Evolutionary conservation across 1,284 basidiomycete genomes (phyloP), one percentile per base, ranked within the genome.

Genomic region (Ganoderma multipileum): DNA sequence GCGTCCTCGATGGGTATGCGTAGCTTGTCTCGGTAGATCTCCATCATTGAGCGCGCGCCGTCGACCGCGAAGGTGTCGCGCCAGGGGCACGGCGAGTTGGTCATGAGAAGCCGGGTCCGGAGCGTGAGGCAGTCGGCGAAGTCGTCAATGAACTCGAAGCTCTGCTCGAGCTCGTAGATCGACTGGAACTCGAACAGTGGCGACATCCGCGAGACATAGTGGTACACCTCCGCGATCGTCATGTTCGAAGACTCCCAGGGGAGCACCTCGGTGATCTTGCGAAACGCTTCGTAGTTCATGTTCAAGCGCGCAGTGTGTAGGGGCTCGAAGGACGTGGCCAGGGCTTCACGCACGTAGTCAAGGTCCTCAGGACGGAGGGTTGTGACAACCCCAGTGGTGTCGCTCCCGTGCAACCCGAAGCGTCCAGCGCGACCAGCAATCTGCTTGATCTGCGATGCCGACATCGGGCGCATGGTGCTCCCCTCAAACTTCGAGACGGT

Each of bases 401-500:
- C 82, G 65, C 80, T 76, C 16, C 80, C 83, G 67, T 91, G 89
- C 66, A 94, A 81, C 1, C 96, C 96, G 79, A 90, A 99, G 1
- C 98, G 91, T 3, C 97, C 97, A 0, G 98, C 98, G 58, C 98
- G 89, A 5, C 97, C 97, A 0, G 95, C 97, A 63, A 99, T 99
- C 80, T 99, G 97, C 79, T 99, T 99, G 80, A 95, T 90, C 77
- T 95, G 93, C 0, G 95, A 95, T 2, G 89, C 81, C 0, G 92
- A 89, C 2, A 99, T 84, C 0, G 83, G 80, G 0, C 84, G 80
- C 18, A 86, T 82, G 7, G 79, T 74, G 38, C 2, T 28, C 14
- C 94, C 94, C 73, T 95, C 87, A 73, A 83, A 95, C 79, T 98
- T 98, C 61, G 81, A 76, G n/a, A 95, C 81, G 0, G 85, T 81